Evolutionary conservation across 108 stramenopile species (phyloP), one percentile per base, ranked within the genome.

Genomic region (Skeletonema menzelii): DNA sequence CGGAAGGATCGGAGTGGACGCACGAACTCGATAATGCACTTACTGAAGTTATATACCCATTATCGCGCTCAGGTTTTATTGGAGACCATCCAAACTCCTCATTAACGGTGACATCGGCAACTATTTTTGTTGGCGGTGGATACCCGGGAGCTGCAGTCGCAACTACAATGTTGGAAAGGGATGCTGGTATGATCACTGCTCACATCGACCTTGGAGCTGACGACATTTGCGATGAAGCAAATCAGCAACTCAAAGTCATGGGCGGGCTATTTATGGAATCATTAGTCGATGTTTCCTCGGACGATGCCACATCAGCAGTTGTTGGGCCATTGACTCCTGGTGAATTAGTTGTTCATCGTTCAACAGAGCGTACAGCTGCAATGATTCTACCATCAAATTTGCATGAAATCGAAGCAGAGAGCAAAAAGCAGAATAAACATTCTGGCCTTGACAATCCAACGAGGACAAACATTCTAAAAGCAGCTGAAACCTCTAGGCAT

Each of bases 161-260:
- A 0, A 32, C 72, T 31, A 79, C 77, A 8, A 67, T 70, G 17
- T 17, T 78, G 24, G 77, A 78, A 59, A 40, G 77, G 10, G 77
- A 78, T 61, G 55, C 65, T 20, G 70, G 70, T 0, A 27, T 78
- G 13, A 63, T 78, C 13, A 49, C 60, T 47, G 70, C 71, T 42
- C 77, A 78, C 53, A 71, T 78, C 8, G 77, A 78, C 70, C 66
- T 78, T 20, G 77, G 77, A 40, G 67, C 71, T 71, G 70, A 71
- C 20, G 37, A 40, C 27, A 38, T 19, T 38, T 40, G 32, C 53
- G 10, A 57, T 42, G 40, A 15, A 42, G 15, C 40, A 42, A 42
- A 42, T 2, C 40, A 42, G 15, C 40, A 42, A 42, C 0, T 2
- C 53, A n/a, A 22, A 3, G 77, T 47, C n/a, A 78, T 65, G 59